Base-by-base conservation (phyloP, 208 protist genomes). In the Trypanosoma vivax region DNA sequence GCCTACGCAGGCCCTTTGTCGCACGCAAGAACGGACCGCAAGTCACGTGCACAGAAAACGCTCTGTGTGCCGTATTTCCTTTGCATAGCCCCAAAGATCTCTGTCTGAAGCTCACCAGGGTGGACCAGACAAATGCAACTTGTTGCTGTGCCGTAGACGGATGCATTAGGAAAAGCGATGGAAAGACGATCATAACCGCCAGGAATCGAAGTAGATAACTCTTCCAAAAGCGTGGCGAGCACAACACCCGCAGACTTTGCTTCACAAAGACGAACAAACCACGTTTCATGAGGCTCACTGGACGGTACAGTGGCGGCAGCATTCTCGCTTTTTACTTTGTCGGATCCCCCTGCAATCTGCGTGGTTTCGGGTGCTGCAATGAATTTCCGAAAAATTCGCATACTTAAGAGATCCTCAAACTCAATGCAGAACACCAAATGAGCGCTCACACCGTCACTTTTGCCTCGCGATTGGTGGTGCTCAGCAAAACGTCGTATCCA, bases 401-500 rank as follows among this genome's bases (percentile, higher is more conserved):
- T 66, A 18, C 75, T 60, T 11, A 54, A 43, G 10, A 88, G 56
- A 60, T 91, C 83, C 24, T 35, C 30, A 25, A 82, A 87, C 50
- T 88, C 75, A 30, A 88, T 86, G 58, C 83, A 91, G 60, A 91
- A 91, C 19, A 79, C 67, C 47, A 87, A 53, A 60, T 76, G 54
- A 6, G 53, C 24, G 0, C 66, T 47, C 13, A 85, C 49, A 30
- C 28, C 28, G 27, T 42, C 27, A 9, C 21, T 13, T 16, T 33
- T 39, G 9, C 18, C 59, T 21, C 49, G 56, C 4, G 42, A 38
- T 7, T 33, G 37, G 38, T 68, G 53, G 23, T 56, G 50, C 10
- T 46, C 60, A 11, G 79, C 82, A 54, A 88, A 88, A 51, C 60
- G 54, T 19, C 81, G 76, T 35, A 90, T 48, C 75, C 79, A 89